Evolutionary conservation across 2,329 filamentous ascomycete genomes (phyloP).

Genomic region (Monosporascus sp.): DNA sequence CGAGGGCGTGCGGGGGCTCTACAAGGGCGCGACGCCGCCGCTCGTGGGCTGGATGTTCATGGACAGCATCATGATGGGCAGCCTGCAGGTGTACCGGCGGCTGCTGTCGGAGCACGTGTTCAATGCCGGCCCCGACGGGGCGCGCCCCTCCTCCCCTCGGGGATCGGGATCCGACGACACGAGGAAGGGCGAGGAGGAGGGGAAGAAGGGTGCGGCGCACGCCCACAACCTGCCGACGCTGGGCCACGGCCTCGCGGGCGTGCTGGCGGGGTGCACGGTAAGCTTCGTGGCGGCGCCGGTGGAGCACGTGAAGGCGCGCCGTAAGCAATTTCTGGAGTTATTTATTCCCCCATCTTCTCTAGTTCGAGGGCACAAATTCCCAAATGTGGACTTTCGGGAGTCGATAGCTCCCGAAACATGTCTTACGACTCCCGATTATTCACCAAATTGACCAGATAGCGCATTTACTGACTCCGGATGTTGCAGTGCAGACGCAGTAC

Average conservation of each 20-base stretch:
- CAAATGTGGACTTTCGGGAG: too few species aligned
- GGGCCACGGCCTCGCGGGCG: slow-evolving; percentile 83
- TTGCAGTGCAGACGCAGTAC: slow-evolving; percentile 97
- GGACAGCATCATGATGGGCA: slow-evolving; percentile 88
- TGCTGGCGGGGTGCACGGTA: slow-evolving; percentile 83
- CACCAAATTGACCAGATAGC: too few species aligned
- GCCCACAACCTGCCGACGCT: slow-evolving; percentile 59
- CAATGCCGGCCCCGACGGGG: slow-evolving; percentile 34
- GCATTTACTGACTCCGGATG: too few species aligned
- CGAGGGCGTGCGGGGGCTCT: slow-evolving; percentile 79
- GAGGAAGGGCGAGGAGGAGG: slow-evolving; percentile 30
- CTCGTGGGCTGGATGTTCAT: slow-evolving; percentile 98
- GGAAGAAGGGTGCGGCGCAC: slow-evolving; percentile 6
- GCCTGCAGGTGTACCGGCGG: slow-evolving; percentile 82
- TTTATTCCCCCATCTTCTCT: too few species aligned
- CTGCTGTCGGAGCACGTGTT: slow-evolving; percentile 79
- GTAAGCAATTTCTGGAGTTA: too few species aligned
- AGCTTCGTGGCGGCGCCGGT: slow-evolving; percentile 90
- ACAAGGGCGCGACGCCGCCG: slow-evolving; percentile 91
- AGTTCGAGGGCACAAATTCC: too few species aligned
- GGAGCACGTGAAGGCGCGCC: slow-evolving; percentile 88
- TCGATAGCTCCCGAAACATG: too few species aligned
- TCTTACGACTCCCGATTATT: too few species aligned
- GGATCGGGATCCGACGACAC: slow-evolving; percentile 21
- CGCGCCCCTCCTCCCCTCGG: slow-evolving; percentile 32